Base-by-base conservation (phyloP, 805 yeast species). In the Starmerella asiatica region DNA sequence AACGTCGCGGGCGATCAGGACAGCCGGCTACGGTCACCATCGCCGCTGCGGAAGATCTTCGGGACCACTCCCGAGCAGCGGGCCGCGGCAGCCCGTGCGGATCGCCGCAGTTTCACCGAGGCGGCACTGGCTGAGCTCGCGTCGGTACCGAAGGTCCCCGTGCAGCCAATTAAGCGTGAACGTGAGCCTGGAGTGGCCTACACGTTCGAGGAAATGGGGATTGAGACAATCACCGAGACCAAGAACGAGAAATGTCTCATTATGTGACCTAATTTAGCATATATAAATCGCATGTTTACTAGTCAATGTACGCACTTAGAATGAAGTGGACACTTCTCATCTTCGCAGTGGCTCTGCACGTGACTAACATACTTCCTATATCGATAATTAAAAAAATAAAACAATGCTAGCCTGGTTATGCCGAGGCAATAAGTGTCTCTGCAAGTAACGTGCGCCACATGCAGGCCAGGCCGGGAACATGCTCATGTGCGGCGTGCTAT, bases 151-250 rank as follows among this genome's bases (percentile, higher is more conserved):
- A 46, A 46, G 32, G 50, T 46, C 12, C 50, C 48, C 4, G 48
- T 46, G 15, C 46, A 41, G 34, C 50, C 50, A 4, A 46, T 46
- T 30, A 42, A 36, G 20, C 37, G 29, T 14, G 34, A 36, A 23
- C 37, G 48, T n/a, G 38, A 36, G 40, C 53, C 53, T 9, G 53
- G 53, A 17, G 51, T 50, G 7, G 50, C 54, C 4, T 48, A 50
- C 36, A 49, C 53, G 14, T 52, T 52, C 36, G 56, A 52, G 38
- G 53, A 51, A 16, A 52, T 52, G 56, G 56, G 56, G 29, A 38
- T 52, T 17, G 36, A 44, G 32, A 37, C 49, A 2, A 40, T 43
- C 7, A 20, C 52, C 12, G 40, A 35, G 26, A 48, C 44, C 19
- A 42, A 44, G 30, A 37, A 29, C 14, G 53, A 50, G 27, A 46